Base-by-base conservation (phyloP, 1,284 basidiomycete genomes). In the Clitocybe nebularis region DNA sequence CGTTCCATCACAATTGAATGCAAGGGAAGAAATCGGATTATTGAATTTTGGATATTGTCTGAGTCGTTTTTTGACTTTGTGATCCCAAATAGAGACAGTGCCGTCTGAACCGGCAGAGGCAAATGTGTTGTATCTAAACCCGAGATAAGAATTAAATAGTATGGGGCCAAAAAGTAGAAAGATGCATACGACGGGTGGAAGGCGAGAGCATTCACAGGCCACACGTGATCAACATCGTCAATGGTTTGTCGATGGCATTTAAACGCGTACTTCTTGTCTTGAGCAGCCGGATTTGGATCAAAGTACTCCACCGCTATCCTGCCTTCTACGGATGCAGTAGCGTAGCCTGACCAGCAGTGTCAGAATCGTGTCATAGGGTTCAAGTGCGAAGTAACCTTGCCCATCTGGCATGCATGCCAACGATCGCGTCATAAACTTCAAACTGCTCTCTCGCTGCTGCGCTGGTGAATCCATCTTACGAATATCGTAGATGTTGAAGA, bases 231-330 rank as follows among this genome's bases (percentile, higher is more conserved):
- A n/a, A 89, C 85, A 25, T 89, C 89, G 36, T 91, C 84, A 39
- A 93, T 82, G 1, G 88, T 83, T 59, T 93, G 86, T 13, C 95
- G 77, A 59, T 99, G 95, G 54, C 94, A 97, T 60, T 98, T 94
- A 79, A 98, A 99, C 2, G 96, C 96, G 61, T 99, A 99, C 66
- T 97, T 97, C 61, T 89, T 86, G 11, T 85, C 81, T 62, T 97
- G 93, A 0, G 75, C 72, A 17, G 79, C 76, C 0, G 81, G 72
- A 7, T 79, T 79, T 2, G 89, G 81, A 53, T 97, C 92, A 58
- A 98, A 94, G 66, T 96, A 98, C 62, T 99, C 96, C 30, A 99
- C 94, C 0, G 94, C 93, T 43, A 99, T 93, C 28, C 95, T 79
- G 0, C 95, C 95, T 61, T 99, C 96, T 11, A 97, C 91, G 0